These are phyloP conservation scores for Anaeromyces robustus DNA, from an alignment of 192 early-diverging fungal species.

Conservation along the genomic window DNA sequence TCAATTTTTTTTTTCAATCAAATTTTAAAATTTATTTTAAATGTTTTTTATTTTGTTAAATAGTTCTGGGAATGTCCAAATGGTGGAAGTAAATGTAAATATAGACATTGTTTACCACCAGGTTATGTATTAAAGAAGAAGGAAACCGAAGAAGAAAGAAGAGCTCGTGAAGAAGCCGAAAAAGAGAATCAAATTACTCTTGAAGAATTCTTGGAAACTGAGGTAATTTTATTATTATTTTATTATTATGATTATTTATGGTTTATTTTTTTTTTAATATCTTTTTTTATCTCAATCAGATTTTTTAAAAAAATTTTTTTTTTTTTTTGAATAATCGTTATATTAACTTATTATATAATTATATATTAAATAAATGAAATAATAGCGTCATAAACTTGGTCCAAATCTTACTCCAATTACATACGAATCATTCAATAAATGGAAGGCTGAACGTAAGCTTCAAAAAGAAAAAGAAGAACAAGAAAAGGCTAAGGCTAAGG, in stretches of 20 bases:
- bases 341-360: too few relatives aligned
- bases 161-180: slow-evolving; percentile 43
- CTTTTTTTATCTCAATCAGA: too few relatives aligned
- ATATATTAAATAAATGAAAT: too few relatives aligned
- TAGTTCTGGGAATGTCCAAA: slow-evolving; percentile 99
- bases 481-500: slow-evolving; percentile 31
- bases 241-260: too few relatives aligned
- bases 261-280: too few relatives aligned
- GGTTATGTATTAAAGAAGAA: slow-evolving; percentile 92
- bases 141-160: slow-evolving; percentile 57
- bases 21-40: too few relatives aligned
- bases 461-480: slow-evolving; percentile 58
- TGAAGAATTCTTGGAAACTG: slow-evolving; percentile 94
- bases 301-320: too few relatives aligned
- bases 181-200: slow-evolving; percentile 73
- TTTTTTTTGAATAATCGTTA: too few relatives aligned
- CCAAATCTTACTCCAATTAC: slow-evolving; percentile 87
- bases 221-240: too few relatives aligned
- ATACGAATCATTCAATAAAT: slow-evolving; percentile 72
- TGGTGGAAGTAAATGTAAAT: slow-evolving; percentile 85
- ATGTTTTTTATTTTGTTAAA: too few relatives aligned
- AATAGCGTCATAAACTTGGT: slow-evolving; percentile 82
- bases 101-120: slow-evolving; percentile 88
- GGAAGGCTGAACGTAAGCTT: slow-evolving; percentile 77
- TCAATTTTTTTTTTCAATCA: too few relatives aligned